Evolutionary conservation across 805 yeast genomes (phyloP), one percentile per base, ranked within the genome.

Genomic region (Wickerhamomyces bisporus): DNA sequence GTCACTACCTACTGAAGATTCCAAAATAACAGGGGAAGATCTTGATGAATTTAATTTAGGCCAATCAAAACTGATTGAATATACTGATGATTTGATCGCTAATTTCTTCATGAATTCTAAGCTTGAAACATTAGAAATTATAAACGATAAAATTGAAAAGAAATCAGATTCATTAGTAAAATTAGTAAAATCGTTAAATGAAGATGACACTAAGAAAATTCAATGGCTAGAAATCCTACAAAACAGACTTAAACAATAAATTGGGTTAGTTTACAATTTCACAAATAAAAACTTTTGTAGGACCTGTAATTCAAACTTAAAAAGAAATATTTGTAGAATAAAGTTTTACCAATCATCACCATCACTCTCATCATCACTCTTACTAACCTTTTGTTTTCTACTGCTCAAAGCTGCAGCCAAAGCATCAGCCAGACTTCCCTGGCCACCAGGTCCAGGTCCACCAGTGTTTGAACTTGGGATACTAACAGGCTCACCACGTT

Each of bases 311-410:
- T n/a, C n/a, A n/a, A n/a, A n/a, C n/a, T n/a, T n/a, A n/a, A n/a
- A n/a, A n/a, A n/a, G n/a, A n/a, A n/a, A 25, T 34, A 19, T n/a
- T 31, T 12, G 18, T 9, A 26, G 12, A 17, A 13, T n/a, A 12
- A n/a, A n/a, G n/a, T n/a, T 15, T 49, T 46, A 75, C 87, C 87
- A 81, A 37, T 86, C 95, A 38, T 75, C 81, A 17, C 75, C 81
- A 42, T 84, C 89, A 46, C 84, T 93, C 49, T 85, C 95, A 42
- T 83, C 93, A 46, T 87, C 95, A 48, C 87, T 79, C 15, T 71
- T 76, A 2, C 85, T 73, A 7, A 91, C 95, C 58, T 86, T 87
- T 16, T 75, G 77, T 62, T 91, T 91, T 54, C 97, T 74, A 40
- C 77, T 75, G 51, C 72, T 84, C 47, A 91, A 70, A 3, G 97